Base-by-base conservation (phyloP, 768 basidiomycete species). In the Rhodotorula kratochvilovae region DNA sequence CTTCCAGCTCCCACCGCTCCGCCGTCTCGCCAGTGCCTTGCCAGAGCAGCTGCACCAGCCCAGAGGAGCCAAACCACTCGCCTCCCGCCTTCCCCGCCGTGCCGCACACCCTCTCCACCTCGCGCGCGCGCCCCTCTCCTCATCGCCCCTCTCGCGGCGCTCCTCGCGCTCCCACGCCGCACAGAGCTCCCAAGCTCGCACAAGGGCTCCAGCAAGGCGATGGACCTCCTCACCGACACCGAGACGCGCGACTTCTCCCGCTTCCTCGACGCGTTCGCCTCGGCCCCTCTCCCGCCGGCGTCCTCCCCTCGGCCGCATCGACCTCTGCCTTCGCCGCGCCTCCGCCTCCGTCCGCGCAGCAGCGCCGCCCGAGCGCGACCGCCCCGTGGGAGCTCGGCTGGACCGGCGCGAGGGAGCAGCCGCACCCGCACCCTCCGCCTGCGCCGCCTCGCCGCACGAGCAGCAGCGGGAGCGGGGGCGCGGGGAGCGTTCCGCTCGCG, bases 231-330 rank as follows among this genome's bases (percentile, higher is more conserved):
- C 33, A 61, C 46, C 59, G 69, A 70, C 25, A 48, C 58, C 23
- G 69, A 70, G 60, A 50, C 58, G 33, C 29, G 63, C 29, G 45
- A 59, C 13, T 66, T 70, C 54, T 33, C 31, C 12, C 61, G 53
- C 43, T 70, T 70, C 60, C 60, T 70, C 53, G 63, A 70, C 45
- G 39, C 69, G 33, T 61, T 70, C 69, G 45, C 12, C 23, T 54
- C 63, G 29, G 42, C 58, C 21, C 43, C 51, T 2, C 3, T 56
- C 5, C 29, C 68, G 17, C 35, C 48, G 59, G 1, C 51, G 27
- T 25, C 61, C 42, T 35, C 67, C 23, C 66, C 16, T 27, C 61
- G 3, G 5, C 43, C 25, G 23, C 29, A 16, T 19, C 7, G 5
- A n/a, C n/a, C n/a, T n/a, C n/a, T n/a, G n/a, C 13, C n/a, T 29